Evolutionary conservation across 495 filamentous ascomycete genomes (phyloP), one percentile per base, ranked within the genome.

Genomic region (Barbatosphaeria neglecta): DNA sequence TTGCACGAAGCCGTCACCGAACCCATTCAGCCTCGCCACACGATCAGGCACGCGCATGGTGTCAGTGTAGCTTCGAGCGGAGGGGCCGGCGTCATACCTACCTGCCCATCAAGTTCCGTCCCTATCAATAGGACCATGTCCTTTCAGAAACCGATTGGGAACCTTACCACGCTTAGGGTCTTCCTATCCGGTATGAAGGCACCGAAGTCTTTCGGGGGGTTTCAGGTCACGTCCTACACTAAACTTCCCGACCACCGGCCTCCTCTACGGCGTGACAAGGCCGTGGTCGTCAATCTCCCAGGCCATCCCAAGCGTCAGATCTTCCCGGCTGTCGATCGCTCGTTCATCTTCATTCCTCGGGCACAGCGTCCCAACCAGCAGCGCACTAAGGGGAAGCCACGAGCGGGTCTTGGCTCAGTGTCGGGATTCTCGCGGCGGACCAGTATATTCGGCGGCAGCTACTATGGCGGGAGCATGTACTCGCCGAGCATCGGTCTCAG

Each of bases 341-440:
- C 92, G 0, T 99, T 99, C 59, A 93, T 97, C 53, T 99, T 99
- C 65, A 99, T 99, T 47, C 92, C 92, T 16, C 76, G 92, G 55
- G 90, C 92, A 15, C 75, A 93, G 63, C 77, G 92, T 54, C 93
- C 93, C 35, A 95, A 93, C 61, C 87, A 92, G 57, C 86, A 92
- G 66, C 79, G 82, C 16, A 80, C 82, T 48, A 73, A 83, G 28
- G 82, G 87, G 27, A 78, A 84, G 53, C 82, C 83, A 23, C 77
- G 83, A 43, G 83, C 86, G 49, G 69, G 69, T 18, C 59, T 82
- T 55, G 67, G 75, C 54, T 73, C 84, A 65, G 60, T 84, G 57
- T 83, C 80, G 0, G 83, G 82, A 7, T 78, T 77, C 46, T 80
- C 76, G 5, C 70, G 82, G 49, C 81, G 86, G 41, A 89, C 82